phyloP scores from a whole-genome alignment of 2,329 filamentous ascomycete genomes.

The Teratosphaeria viscida region DNA sequence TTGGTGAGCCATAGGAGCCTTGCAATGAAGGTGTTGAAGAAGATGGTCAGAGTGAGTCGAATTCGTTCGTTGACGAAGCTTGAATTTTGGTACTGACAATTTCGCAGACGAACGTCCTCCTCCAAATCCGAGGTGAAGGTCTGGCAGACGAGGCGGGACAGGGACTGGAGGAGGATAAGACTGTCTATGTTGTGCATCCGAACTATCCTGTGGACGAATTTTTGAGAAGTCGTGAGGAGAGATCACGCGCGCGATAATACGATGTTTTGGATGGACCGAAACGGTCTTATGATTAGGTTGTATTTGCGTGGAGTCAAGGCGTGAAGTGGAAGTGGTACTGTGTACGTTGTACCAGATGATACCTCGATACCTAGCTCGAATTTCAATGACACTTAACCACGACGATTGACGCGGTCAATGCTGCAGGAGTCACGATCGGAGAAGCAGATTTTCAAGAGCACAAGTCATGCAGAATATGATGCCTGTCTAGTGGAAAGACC shows the following conservation, averaged over 20 bases:
- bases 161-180: conserved; percentile 40
- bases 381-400: background rate
- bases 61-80: background rate
- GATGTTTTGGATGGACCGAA: background rate
- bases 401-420: too few species aligned
- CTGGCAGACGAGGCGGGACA: conserved; percentile 67
- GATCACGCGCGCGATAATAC: background rate
- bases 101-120: conserved; percentile 47
- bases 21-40: conserved; percentile 77
- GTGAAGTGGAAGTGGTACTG: background rate
- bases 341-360: background rate
- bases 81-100: background rate
- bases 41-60: conserved; percentile 79
- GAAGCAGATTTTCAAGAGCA: too few species aligned
- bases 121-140: conserved; percentile 66
- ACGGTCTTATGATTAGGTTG: background rate
- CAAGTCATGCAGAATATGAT: background rate
- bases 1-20: conserved; percentile 64
- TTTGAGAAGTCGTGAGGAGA: background rate
- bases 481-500: background rate
- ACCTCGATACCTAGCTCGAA: background rate
- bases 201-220: conserved; percentile 72
- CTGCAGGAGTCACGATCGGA: too few species aligned
- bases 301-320: background rate
- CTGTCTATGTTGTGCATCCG: conserved; percentile 80